These are phyloP conservation scores for Ceratobasidium sp. DNA, from an alignment of 1,284 basidiomycete species.

Conservation along the genomic window DNA sequence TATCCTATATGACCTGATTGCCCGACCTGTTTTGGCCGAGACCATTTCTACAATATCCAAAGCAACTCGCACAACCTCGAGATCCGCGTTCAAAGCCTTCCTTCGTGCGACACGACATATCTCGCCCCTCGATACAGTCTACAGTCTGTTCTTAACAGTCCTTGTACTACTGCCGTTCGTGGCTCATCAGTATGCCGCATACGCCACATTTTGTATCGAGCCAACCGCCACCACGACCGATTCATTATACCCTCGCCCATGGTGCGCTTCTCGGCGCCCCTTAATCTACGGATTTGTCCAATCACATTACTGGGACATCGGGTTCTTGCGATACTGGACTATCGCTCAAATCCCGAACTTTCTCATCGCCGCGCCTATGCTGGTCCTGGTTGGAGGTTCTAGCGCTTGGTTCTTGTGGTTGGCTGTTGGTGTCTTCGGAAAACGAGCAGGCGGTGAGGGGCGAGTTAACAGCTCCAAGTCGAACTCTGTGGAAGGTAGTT, in stretches of 20 bases:
- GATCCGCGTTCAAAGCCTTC: background rate
- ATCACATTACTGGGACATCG: constrained; percentile 86
- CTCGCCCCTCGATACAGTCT: constrained; percentile 50
- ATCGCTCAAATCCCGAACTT: constrained; percentile 88
- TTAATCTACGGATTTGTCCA: constrained; percentile 88
- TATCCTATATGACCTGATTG: constrained; percentile 73
- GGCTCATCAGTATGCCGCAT: constrained; percentile 74
- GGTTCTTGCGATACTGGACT: constrained; percentile 90
- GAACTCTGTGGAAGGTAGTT: no score
- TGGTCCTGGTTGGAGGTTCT: constrained; percentile 58
- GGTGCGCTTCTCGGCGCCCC: constrained; percentile 74
- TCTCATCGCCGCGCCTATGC: constrained; percentile 76
- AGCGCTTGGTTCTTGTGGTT: background rate
- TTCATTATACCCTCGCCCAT: constrained; percentile 55
- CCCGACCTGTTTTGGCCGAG: no score
- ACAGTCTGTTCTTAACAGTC: constrained; percentile 58
- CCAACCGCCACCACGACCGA: background rate
- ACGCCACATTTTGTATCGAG: constrained; percentile 68
- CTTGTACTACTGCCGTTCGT: constrained; percentile 73
- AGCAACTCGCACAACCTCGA: background rate
- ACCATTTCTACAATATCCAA: constrained; percentile 53
- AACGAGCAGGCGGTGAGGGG: no score
- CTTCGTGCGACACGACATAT: background rate
- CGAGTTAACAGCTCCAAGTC: no score
- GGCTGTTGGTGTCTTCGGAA: no score